phyloP scores from a whole-genome alignment of 106 monocot genomes.

The Allium fistulosum region DNA sequence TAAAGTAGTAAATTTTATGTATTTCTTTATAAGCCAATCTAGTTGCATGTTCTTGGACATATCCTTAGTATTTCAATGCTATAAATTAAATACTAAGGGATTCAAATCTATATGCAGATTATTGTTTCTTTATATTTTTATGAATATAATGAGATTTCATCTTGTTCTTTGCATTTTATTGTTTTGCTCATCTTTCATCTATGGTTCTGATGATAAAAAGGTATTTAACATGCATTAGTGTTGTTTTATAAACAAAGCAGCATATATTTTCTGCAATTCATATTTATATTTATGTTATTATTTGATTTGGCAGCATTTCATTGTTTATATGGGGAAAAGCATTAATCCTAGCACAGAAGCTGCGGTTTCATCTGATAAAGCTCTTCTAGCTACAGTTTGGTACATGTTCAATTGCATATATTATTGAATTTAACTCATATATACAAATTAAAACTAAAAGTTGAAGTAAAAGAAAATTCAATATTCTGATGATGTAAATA shows the following conservation, averaged over 20 bases:
- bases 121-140: not conserved
- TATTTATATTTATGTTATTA: not conserved
- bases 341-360: not conserved
- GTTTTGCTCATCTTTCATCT: slow-evolving; percentile 1
- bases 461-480: not conserved
- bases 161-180: not conserved
- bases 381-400: slow-evolving; percentile 7
- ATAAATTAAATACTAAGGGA: not conserved
- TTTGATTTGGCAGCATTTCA: slow-evolving; percentile 1
- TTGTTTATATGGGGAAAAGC: slow-evolving; percentile 7
- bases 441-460: not conserved
- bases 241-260: not conserved
- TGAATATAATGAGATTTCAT: not conserved
- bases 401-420: not conserved
- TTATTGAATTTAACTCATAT: too few species aligned
- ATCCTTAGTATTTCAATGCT: not conserved
- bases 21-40: not conserved
- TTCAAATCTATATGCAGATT: not conserved
- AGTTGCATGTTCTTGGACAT: not conserved
- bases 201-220: slow-evolving; percentile 8
- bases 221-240: not conserved
- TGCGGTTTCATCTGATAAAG: slow-evolving; percentile 1
- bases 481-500: not conserved
- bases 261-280: not conserved
- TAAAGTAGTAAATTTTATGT: not conserved